A percentile compares a stretch with the other conserved stretches of the same genome.
These are phyloP conservation scores for Phytophthora chlamydospora DNA, from an alignment of 352 stramenopile species.

Conservation along the genomic window DNA sequence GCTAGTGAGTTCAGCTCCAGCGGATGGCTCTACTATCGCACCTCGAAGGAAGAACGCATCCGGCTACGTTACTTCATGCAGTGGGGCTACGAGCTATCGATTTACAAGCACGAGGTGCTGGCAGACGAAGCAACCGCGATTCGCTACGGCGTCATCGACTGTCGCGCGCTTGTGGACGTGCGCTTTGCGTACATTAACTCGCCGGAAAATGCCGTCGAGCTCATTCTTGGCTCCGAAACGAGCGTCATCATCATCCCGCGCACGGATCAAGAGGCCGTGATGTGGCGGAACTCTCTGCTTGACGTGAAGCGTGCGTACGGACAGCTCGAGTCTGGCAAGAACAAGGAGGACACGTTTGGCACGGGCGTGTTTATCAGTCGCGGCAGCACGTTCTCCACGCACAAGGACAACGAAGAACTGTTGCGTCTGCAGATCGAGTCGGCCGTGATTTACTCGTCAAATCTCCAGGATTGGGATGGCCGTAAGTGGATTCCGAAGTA, in stretches of 20 bases:
- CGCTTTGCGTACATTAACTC: constrained; percentile 87
- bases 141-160: constrained; percentile 89
- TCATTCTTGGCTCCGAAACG: constrained; percentile 77
- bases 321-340: constrained; percentile 73
- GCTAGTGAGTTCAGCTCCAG: constrained; percentile 68
- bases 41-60: constrained; percentile 81
- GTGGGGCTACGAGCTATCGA: constrained; percentile 88
- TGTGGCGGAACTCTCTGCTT: constrained; percentile 81
- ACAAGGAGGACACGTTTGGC: constrained; percentile 77
- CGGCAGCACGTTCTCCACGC: constrained; percentile 83
- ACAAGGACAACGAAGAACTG: constrained; percentile 88
- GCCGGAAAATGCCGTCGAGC: constrained; percentile 84
- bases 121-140: constrained; percentile 80
- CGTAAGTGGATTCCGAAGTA: constrained; percentile 91
- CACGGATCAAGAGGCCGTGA: constrained; percentile 84
- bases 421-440: constrained; percentile 84
- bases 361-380: constrained; percentile 85
- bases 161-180: constrained; percentile 79
- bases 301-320: constrained; percentile 87
- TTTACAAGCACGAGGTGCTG: constrained; percentile 90
- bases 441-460: constrained; percentile 81
- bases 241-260: constrained; percentile 85
- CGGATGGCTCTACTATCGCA: constrained; percentile 88
- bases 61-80: constrained; percentile 88
- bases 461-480: constrained; percentile 87